phyloP scores from a whole-genome alignment of 2,329 filamentous ascomycete species.

The Paecilomyces sp. region DNA sequence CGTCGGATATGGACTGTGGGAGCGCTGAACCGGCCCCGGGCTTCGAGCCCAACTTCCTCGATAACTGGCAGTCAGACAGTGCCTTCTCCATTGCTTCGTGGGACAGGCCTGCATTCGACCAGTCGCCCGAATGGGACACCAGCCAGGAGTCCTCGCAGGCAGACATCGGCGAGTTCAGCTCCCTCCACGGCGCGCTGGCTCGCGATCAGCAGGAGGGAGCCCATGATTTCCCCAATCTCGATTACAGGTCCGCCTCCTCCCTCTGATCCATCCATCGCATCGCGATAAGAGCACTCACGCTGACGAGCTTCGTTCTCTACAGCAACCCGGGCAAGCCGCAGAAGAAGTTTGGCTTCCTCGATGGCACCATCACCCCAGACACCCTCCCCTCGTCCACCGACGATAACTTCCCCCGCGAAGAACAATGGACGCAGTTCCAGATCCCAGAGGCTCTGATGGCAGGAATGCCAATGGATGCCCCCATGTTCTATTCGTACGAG shows the following conservation, averaged over 20 bases:
- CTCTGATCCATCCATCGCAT: background rate
- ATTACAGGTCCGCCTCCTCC: background rate
- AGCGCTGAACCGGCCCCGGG: conserved; percentile 29
- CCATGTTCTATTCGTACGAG: conserved; percentile 25
- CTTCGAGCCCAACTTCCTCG: conserved; percentile 36
- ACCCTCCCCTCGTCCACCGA: conserved; percentile 30
- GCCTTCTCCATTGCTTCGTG: conserved; percentile 27
- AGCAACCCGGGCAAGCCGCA: conserved; percentile 25
- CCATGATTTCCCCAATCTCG: background rate
- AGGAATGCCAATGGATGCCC: conserved; percentile 24
- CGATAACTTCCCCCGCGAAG: conserved; percentile 30
- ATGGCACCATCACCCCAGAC: conserved; percentile 29
- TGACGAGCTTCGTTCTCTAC: conserved; percentile 4
- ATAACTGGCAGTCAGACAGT: conserved; percentile 30
- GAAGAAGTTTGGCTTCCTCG: conserved; percentile 24
- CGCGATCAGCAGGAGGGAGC: background rate
- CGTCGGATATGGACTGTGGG: conserved; percentile 30
- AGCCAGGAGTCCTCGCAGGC: conserved; percentile 23
- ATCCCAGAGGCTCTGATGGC: conserved; percentile 25
- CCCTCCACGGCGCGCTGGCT: conserved; percentile 20
- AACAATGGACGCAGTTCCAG: conserved; percentile 31
- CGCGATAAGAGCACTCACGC: background rate
- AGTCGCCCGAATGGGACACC: conserved; percentile 30
- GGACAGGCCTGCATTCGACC: conserved; percentile 29
- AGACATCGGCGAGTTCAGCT: conserved; percentile 26